Base-by-base conservation (phyloP, 306 rosid species). In the Abrus pulchellus region DNA sequence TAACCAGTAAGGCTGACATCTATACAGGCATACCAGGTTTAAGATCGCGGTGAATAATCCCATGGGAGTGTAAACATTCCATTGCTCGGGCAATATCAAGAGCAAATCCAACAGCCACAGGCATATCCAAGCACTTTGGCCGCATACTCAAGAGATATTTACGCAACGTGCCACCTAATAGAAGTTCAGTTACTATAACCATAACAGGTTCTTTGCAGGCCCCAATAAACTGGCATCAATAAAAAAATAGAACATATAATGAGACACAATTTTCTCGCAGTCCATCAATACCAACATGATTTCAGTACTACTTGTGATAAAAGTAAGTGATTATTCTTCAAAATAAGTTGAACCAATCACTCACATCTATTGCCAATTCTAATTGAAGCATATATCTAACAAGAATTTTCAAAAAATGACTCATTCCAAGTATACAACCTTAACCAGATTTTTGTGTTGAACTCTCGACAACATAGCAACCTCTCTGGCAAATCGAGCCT, bases 161-260 rank as follows among this genome's bases (percentile, higher is more conserved):
- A 72, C 97, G 97, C 87, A 94, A 81, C 1, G 98, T 94, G 78
- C 97, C 97, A 6, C 97, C 98, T 63, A 83, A 79, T 55, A 94
- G 94, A 85, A 94, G 90, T 85, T 94, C 98, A 20, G 97, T 94
- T 57, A 94, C 98, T 83, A 94, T 92, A 50, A 94, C 98, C 98
- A 92, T 94, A 72, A 94, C 83, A 68, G 98, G 97, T 81, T 92
- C 94, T 74, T 94, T 94, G 86, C 98, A 94, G 82, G 98, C 98
- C 28, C 98, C 98, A 85, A 92, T 91, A 81, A 94, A 94, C 97
- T 94, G 88, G 76, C 55, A 83, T 78, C 77, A 84, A 57, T 53
- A 76, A 83, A 64, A 78, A 64, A 65, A 75, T 36, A 44, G 6
- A 81, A 52, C 72, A 30, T 55, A 72, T 13, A 43, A 77, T 80